phyloP scores from a whole-genome alignment of 768 basidiomycete genomes.

The Panus rudis region DNA sequence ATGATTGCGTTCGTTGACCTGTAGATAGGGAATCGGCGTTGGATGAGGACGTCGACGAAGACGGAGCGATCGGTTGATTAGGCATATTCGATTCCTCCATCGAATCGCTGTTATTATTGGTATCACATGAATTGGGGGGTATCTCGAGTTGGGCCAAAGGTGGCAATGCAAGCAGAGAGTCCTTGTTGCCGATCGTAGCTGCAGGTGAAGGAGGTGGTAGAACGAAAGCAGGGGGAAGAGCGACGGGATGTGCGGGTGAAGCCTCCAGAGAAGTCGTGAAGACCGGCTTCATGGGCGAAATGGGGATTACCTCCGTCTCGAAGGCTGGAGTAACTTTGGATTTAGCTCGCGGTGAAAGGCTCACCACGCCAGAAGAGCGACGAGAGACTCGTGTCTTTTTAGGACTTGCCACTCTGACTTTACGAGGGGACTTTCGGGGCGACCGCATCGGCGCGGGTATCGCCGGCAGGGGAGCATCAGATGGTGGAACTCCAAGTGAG shows the following conservation, averaged over 20 bases:
- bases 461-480: conserved; percentile 9
- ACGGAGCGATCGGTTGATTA: neutral
- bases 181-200: conserved; percentile 50
- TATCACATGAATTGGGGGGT: conserved; percentile 6
- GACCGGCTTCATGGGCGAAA: conserved; percentile 20
- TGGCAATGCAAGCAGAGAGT: conserved; percentile 28
- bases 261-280: conserved; percentile 25
- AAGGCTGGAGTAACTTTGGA: conserved; percentile 35
- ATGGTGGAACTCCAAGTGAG: conserved; percentile 20
- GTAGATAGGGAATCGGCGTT: neutral
- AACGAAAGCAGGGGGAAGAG: conserved; percentile 66
- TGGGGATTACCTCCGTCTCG: conserved; percentile 46
- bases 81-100: no score
- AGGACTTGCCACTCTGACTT: conserved; percentile 32
- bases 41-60: neutral
- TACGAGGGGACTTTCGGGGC: conserved; percentile 36
- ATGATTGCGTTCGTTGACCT: conserved; percentile 1
- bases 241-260: conserved; percentile 28
- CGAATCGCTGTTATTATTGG: no score
- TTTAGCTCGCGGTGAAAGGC: neutral
- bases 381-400: conserved; percentile 42
- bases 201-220: conserved; percentile 74
- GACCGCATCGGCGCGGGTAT: no score
- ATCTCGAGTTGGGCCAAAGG: conserved; percentile 15
- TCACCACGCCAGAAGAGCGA: conserved; percentile 32